These are phyloP conservation scores for Tilletia caries DNA, from an alignment of 1,284 basidiomycete species.

Conservation along the genomic window DNA sequence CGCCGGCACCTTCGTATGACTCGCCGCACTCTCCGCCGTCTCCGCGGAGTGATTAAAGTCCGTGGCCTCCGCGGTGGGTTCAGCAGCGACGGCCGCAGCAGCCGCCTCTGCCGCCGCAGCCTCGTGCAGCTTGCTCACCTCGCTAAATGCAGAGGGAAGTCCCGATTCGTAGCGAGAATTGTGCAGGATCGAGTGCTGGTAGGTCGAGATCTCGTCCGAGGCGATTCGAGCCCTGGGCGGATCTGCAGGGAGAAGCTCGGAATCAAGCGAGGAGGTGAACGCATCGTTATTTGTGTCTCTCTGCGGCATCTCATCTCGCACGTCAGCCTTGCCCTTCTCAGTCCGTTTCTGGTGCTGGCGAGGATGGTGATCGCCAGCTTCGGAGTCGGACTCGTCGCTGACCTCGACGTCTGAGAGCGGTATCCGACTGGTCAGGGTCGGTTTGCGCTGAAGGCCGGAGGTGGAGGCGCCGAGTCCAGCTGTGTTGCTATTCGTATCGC, in stretches of 20 bases:
- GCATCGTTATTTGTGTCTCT: too few relatives aligned
- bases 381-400: slow-evolving; percentile 62
- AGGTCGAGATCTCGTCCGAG: not conserved
- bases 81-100: not conserved
- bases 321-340: not conserved
- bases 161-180: not conserved
- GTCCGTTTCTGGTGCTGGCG: not conserved
- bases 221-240: not conserved
- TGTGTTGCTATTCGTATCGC: not conserved
- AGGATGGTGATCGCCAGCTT: slow-evolving; percentile 59
- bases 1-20: too few relatives aligned
- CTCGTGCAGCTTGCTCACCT: not conserved
- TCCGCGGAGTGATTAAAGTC: too few relatives aligned
- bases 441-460: slow-evolving; percentile 24
- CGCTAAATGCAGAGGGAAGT: not conserved
- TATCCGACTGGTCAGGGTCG: slow-evolving; percentile 1
- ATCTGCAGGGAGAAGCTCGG: too few relatives aligned
- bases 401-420: not conserved
- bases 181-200: not conserved
- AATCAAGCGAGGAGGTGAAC: too few relatives aligned
- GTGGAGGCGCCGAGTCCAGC: slow-evolving; percentile 44
- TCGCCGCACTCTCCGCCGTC: too few relatives aligned
- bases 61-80: too few relatives aligned
- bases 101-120: not conserved
- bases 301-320: not conserved